Evolutionary conservation across 768 basidiomycete genomes (phyloP), one percentile per base, ranked within the genome.

Genomic region (Cyclocybe cylindracea): DNA sequence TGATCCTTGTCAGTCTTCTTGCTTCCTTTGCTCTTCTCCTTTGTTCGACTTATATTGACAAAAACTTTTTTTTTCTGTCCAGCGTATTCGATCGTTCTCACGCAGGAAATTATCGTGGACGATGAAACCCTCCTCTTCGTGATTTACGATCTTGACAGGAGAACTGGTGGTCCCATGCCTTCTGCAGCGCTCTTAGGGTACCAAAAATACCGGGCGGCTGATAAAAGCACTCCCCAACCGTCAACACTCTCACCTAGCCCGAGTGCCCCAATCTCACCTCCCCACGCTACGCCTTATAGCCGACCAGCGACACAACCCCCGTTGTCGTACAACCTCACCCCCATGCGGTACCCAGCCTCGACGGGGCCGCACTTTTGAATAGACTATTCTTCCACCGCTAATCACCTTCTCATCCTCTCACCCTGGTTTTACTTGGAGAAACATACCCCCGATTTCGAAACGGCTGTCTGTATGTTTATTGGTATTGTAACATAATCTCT

Each of bases 61-160:
- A 33, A 50, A 59, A 51, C 49, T 37, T 54, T 54, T 55, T 54
- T 55, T 46, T 56, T 67, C 65, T 71, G 55, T 60, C 58, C 54
- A 84, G 82, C 71, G 58, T 64, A 76, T 53, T 73, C 78, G 48
- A 79, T 78, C n/a, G 76, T 66, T 39, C 76, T 91, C 64, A 82
- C 82, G 31, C 89, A 91, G 70, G 82, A 89, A 70, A 71, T 91
- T 59, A 72, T 83, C 50, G 77, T 83, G 50, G 86, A 89, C 69
- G 78, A 78, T 59, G 77, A 79, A 55, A 77, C 82, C 13, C 70
- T 88, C 46, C 78, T 88, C 46, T 79, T 78, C 59, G 70, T 89
- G 57, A 75, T 84, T 44, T 90, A 89, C 66, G 81, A 87, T 58
- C 71, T 91, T 58, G 83, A 87, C 61, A 81, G 85, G 63, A 76